Conservation (phyloP, 805 yeast genomes). For the Suhomyces canberraensis region DNA sequence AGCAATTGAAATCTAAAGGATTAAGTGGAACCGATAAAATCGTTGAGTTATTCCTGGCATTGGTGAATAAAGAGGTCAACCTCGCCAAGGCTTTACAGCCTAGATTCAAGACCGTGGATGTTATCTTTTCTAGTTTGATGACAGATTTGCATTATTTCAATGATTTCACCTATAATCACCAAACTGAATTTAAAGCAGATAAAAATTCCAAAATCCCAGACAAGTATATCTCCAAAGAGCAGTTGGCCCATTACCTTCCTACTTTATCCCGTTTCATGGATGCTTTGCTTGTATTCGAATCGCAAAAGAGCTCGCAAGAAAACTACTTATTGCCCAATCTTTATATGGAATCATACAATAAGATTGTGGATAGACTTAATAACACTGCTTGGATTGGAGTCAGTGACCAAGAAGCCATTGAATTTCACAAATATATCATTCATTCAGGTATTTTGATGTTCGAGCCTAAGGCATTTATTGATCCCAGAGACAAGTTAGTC, state of each 20-base stretch:
- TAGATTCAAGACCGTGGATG: conserved; percentile 27
- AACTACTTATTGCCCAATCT: conserved; percentile 16
- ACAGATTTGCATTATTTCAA: conserved; percentile 27
- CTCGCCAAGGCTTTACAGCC: conserved; percentile 16
- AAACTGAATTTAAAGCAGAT: conserved; percentile 1
- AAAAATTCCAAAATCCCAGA: conserved; percentile 14
- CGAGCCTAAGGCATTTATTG: conserved; percentile 21
- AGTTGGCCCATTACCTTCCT: conserved; percentile 19
- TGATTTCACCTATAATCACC: conserved; percentile 24
- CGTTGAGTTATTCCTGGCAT: conserved; percentile 24
- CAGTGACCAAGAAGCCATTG: conserved; percentile 11
- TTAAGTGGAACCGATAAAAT: conserved; percentile 20
- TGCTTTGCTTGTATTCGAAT: conserved; percentile 17
- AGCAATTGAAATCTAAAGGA: conserved; percentile 15
- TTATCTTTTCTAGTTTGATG: conserved; percentile 26
- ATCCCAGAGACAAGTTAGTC: conserved; percentile 15
- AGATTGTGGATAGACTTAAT: conserved; percentile 23
- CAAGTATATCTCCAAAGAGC: conserved; percentile 23
- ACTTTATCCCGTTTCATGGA: conserved; percentile 23
- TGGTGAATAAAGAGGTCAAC: conserved; percentile 18
- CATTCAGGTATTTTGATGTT: conserved; percentile 28
- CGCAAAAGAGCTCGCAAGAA: conserved; percentile 9
- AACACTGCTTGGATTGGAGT: conserved; percentile 23
- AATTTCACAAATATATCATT: conserved; percentile 24
- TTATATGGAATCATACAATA: conserved; percentile 22